Base-by-base conservation (phyloP, 257 asterid genomes). In the Dorcoceras hygrometricum region DNA sequence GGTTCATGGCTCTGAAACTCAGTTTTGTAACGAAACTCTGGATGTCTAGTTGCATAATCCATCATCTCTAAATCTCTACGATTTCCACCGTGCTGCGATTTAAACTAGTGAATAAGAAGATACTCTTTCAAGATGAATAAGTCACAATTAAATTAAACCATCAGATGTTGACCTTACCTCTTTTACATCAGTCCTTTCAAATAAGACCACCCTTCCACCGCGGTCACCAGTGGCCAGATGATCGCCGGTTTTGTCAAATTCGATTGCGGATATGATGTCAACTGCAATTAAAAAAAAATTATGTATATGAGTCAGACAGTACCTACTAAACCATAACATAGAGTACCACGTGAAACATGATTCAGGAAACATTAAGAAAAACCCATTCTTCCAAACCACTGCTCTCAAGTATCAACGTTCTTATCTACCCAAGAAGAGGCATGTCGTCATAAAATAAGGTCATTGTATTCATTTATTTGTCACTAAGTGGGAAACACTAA, bases 1-100 rank as follows among this genome's bases (percentile, higher is more conserved):
- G 96, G 96, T 80, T 87, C 96, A 72, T 89, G 96, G 82, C 96
- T 89, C 84, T 89, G 96, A 77, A 89, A 89, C 66, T 89, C 96
- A 16, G 96, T 89, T 76, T 87, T 89, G 80, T 89, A 89, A 51
- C 93, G 93, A 53, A 89, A 89, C 77, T 89, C 96, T 7, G 95
- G 96, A 73, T 89, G 96, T 56, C 89, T 71, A 68, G 54, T 78
- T 57, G 89, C 76, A 73, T 70, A 73, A 67, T 85, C 96, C 81
- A 71, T 83, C 77, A 82, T 80, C 86, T 89, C 96, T 71, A 89
- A 73, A 70, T 89, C 96, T 77, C 85, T 68, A 55, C 86, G 86
- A 74, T 50, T 78, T 60, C 87, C 87, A 71, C 80, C 90, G 74
- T 72, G 78, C 96, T 87, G 79, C 71, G 62, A 51, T 60, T 60